Evolutionary conservation across 176 grass and related monocot species (phyloP).

Genomic region (Phragmites australis): DNA sequence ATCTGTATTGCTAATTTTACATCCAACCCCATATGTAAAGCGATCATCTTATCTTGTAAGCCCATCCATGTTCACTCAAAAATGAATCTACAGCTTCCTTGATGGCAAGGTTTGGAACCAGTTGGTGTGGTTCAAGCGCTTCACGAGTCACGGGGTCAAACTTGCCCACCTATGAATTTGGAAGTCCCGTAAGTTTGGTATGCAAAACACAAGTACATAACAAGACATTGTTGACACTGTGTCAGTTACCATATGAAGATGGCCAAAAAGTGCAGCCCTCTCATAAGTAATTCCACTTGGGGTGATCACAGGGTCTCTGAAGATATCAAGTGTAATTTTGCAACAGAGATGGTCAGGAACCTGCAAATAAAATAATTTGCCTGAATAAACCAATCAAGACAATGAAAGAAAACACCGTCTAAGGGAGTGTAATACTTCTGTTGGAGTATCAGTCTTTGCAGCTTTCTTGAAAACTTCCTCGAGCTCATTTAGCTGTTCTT

Average conservation of each 20-base stretch:
- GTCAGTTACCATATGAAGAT: constrained; percentile 70
- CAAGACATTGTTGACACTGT: background rate
- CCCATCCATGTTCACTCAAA: constrained; percentile 83
- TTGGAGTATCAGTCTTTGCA: constrained; percentile 53
- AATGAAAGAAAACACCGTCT: background rate
- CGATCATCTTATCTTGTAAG: constrained; percentile 69
- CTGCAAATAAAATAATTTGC: constrained; percentile 36
- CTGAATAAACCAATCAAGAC: background rate
- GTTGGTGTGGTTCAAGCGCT: constrained; percentile 62
- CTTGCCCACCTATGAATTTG: constrained; percentile 70
- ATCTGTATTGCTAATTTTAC: constrained; percentile 26
- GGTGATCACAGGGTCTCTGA: constrained; percentile 84
- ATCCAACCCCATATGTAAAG: constrained; percentile 24
- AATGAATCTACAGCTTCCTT: constrained; percentile 89
- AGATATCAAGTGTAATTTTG: constrained; percentile 92
- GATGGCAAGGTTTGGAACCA: constrained; percentile 87
- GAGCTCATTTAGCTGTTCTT: constrained; percentile 61
- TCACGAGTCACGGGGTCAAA: constrained; percentile 84
- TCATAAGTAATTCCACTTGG: constrained; percentile 92
- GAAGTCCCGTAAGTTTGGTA: background rate
- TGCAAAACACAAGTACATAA: background rate
- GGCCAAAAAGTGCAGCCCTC: constrained; percentile 70
- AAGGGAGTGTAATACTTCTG: constrained; percentile 51
- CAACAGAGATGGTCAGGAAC: constrained; percentile 93
- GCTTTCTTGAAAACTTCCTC: constrained; percentile 70